Conservation (phyloP, 768 basidiomycete species). For the Mycena vulgaris region DNA sequence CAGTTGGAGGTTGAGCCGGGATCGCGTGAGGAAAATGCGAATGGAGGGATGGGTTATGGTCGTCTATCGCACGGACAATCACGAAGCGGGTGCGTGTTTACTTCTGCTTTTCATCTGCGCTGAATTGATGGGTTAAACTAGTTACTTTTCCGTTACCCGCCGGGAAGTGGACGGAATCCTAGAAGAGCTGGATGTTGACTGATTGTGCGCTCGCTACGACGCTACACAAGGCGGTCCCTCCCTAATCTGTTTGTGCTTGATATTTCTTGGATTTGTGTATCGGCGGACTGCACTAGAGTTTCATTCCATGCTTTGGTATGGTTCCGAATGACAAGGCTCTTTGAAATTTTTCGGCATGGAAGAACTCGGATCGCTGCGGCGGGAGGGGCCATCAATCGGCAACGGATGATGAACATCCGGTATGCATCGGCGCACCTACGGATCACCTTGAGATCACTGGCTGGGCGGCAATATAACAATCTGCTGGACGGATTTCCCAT, state of each 20-base stretch:
- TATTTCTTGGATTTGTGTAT: not conserved
- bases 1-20: conserved; percentile 27
- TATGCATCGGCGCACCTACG: too few relatives aligned
- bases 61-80: conserved; percentile 24
- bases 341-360: too few relatives aligned
- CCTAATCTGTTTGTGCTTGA: not conserved
- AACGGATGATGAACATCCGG: too few relatives aligned
- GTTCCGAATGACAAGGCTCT: too few relatives aligned
- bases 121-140: not conserved
- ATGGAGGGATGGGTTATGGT: conserved; percentile 29
- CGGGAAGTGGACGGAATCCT: conserved; percentile 4
- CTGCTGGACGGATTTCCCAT: too few relatives aligned
- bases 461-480: too few relatives aligned
- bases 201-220: not conserved
- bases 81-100: conserved; percentile 10
- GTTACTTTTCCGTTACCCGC: conserved; percentile 18
- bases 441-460: too few relatives aligned
- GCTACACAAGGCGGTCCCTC: too few relatives aligned
- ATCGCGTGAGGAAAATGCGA: conserved; percentile 17
- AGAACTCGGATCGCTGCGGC: too few relatives aligned
- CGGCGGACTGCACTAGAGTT: too few relatives aligned
- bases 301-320: too few relatives aligned
- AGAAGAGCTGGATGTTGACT: conserved; percentile 10
- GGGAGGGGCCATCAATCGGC: too few relatives aligned
- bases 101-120: not conserved